These are phyloP conservation scores for Exobasidium rhododendri DNA, from an alignment of 1,284 basidiomycete genomes.

Conservation along the genomic window DNA sequence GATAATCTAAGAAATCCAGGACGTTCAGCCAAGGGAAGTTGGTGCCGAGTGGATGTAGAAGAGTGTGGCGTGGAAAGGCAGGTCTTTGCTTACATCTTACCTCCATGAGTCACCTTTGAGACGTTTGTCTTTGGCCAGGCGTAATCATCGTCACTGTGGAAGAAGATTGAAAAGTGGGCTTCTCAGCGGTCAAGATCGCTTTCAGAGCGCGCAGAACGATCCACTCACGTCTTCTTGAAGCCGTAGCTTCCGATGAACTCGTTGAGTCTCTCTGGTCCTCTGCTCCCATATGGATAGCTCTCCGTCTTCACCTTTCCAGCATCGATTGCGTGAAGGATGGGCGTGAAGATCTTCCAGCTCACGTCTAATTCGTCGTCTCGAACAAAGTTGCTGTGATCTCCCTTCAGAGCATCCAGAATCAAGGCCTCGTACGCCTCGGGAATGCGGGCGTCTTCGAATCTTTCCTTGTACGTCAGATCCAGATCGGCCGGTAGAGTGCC, in stretches of 20 bases:
- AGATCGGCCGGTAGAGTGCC: conserved; percentile 41
- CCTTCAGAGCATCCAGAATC: conserved; percentile 53
- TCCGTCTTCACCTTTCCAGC: conserved; percentile 48
- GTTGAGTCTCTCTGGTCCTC: conserved; percentile 45
- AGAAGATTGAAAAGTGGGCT: no score
- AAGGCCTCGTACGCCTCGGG: conserved; percentile 56
- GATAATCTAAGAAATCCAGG: no score
- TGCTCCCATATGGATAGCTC: conserved; percentile 47
- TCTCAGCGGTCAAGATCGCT: background rate
- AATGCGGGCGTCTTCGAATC: conserved; percentile 36
- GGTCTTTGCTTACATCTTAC: conserved; percentile 14
- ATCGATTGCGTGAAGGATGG: conserved; percentile 51
- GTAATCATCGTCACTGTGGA: conserved; percentile 29
- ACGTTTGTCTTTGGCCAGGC: conserved; percentile 48
- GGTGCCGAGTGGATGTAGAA: no score
- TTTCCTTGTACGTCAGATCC: conserved; percentile 49
- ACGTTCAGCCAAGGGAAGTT: no score
- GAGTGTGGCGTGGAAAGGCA: no score
- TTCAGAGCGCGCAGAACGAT: background rate
- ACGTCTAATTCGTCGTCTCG: conserved; percentile 55
- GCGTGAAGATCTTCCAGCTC: conserved; percentile 55
- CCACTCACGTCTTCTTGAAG: conserved; percentile 25
- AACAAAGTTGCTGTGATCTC: conserved; percentile 55
- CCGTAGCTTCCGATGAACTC: conserved; percentile 47
- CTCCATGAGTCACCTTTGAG: conserved; percentile 12